These are phyloP conservation scores for Terfezia boudieri DNA, from an alignment of 495 filamentous ascomycete genomes.

Conservation along the genomic window DNA sequence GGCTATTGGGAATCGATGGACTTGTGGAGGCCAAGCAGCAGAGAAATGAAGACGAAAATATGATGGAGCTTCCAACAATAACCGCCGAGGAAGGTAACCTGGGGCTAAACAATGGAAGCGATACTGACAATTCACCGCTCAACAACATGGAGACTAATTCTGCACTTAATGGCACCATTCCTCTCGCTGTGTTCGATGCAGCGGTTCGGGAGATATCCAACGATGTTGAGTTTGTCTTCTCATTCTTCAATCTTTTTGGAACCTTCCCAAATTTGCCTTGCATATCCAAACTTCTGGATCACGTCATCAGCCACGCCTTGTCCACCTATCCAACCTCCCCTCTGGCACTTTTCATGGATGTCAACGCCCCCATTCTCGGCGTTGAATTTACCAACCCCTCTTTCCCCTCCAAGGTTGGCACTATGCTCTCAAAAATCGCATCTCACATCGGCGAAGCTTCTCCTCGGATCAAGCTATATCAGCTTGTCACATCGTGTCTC, in stretches of 20 bases:
- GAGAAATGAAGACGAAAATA: conserved; percentile 27
- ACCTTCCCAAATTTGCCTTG: conserved; percentile 42
- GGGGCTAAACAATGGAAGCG: conserved; percentile 27
- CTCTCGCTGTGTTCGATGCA: conserved; percentile 74
- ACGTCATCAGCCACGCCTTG: conserved; percentile 44
- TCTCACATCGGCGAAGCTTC: conserved; percentile 23
- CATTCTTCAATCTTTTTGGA: conserved; percentile 62
- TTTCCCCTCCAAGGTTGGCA: conserved; percentile 51
- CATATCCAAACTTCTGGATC: conserved; percentile 44
- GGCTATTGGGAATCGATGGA: conserved; percentile 44
- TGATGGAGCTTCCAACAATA: conserved; percentile 39
- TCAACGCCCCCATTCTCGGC: conserved; percentile 46
- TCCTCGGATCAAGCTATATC: conserved; percentile 26
- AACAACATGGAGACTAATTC: conserved; percentile 36
- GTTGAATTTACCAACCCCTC: conserved; percentile 36
- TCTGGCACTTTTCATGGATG: conserved; percentile 41
- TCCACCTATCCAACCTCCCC: conserved; percentile 34
- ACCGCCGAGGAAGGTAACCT: conserved; percentile 46
- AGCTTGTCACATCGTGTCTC: conserved; percentile 37
- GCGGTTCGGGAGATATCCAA: conserved; percentile 55
- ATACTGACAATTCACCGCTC: conserved; percentile 28
- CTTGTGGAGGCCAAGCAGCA: conserved; percentile 24
- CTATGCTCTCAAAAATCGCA: conserved; percentile 37
- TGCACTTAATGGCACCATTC: conserved; percentile 71
- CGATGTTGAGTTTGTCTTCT: conserved; percentile 37